Base-by-base conservation (phyloP, 2,329 filamentous ascomycete species). In the Aspergillus fischeri region DNA sequence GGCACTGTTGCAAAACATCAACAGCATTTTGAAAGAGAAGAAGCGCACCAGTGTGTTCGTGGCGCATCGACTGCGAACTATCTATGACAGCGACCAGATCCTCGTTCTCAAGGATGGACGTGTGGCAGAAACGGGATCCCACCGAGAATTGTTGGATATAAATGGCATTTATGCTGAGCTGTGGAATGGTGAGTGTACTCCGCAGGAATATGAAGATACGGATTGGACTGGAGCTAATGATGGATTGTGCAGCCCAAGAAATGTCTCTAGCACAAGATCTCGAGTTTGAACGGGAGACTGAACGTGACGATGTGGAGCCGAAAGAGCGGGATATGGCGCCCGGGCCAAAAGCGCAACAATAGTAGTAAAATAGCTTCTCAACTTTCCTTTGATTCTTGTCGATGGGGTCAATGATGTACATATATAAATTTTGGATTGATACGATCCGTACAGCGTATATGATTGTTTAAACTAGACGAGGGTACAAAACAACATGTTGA, bases 81-180 rank as follows among this genome's bases (percentile, higher is more conserved):
- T 99, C 63, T 96, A 90, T 68, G 94, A 97, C 68, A 90, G 90
- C 42, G 90, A 97, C 74, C 79, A 92, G 66, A 97, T 97, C 65
- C 92, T 97, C 66, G 94, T 97, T 41, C 78, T 97, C 56, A 88
- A 87, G 70, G 87, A 90, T 59, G 94, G 94, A 0, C 80, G 79
- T 14, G 92, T 97, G n/a, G 91, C 87, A 2, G 94, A 97, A 77
- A 86, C 84, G 73, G 94, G 94, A 14, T 96, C 90, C 17, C 94
- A 99, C 73, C 83, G 88, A 58, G 84, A 94, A 71, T 77, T 99
- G 57, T 85, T 97, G 60, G 89, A 94, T 64, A 80, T 77, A 32
- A 63, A 78, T 17, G 88, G 84, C 10, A 80, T 97, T 24, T 97
- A 97, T 73, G 86, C 90, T 6, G 89, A 96, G 74, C 79, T 97